These are phyloP conservation scores for Diaporthe sp. DNA, from an alignment of 2,329 filamentous ascomycete species.

Conservation along the genomic window DNA sequence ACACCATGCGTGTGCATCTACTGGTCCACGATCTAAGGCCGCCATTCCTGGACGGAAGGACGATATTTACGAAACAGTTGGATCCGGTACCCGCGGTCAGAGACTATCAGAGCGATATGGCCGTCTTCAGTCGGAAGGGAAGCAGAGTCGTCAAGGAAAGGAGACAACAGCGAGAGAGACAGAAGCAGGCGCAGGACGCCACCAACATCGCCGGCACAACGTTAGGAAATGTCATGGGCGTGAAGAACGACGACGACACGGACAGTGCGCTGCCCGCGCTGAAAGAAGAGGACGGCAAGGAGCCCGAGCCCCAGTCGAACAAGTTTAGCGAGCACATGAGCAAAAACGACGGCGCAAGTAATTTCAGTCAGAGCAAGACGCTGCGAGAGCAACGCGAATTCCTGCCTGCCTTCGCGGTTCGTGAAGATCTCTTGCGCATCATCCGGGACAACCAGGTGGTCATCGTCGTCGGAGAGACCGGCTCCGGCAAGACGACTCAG, in stretches of 20 bases:
- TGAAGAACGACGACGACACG: constrained; percentile 93
- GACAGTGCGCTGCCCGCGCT: constrained; percentile 88
- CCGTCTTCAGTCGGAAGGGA: constrained; percentile 95
- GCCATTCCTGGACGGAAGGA: constrained; percentile 94
- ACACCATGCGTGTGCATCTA: constrained; percentile 89
- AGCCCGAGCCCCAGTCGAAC: constrained; percentile 54
- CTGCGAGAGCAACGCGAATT: constrained; percentile 92
- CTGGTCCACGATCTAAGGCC: constrained; percentile 94
- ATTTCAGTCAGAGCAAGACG: constrained; percentile 93
- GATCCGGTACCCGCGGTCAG: constrained; percentile 94
- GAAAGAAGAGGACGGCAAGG: constrained; percentile 73
- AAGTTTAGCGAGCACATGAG: constrained; percentile 95
- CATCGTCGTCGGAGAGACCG: constrained; percentile 96
- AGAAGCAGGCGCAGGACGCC: constrained; percentile 94
- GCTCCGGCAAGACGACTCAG: constrained; percentile 97
- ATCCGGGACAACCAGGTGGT: constrained; percentile 97
- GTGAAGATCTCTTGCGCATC: constrained; percentile 91
- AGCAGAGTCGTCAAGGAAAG: constrained; percentile 93
- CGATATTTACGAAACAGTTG: constrained; percentile 96
- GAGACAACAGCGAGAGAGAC: constrained; percentile 90
- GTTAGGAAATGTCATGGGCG: constrained; percentile 93
- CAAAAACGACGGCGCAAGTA: constrained; percentile 86
- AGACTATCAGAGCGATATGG: constrained; percentile 98
- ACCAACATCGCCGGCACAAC: constrained; percentile 94
- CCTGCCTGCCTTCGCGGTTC: constrained; percentile 93